These are phyloP conservation scores for Crithidia sp. DNA, from an alignment of 208 protist species.

Conservation along the genomic window DNA sequence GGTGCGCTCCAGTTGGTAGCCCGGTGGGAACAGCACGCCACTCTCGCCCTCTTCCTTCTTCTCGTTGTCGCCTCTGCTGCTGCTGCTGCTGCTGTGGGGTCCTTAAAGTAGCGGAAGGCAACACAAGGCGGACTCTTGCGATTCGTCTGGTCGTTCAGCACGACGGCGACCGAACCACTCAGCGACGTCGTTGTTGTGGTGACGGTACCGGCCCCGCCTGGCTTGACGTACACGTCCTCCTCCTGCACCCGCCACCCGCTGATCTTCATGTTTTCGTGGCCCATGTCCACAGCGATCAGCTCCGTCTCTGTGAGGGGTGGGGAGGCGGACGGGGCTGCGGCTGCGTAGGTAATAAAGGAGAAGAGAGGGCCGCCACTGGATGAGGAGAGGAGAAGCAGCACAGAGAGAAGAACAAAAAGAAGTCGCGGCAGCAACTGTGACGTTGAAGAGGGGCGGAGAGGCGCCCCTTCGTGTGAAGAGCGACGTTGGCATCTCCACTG, in stretches of 20 bases:
- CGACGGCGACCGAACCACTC: constrained; percentile 55
- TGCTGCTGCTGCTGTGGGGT: background rate
- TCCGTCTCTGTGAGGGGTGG: constrained; percentile 39
- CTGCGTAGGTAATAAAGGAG: background rate
- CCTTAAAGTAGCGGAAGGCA: constrained; percentile 76
- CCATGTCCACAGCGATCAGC: constrained; percentile 71
- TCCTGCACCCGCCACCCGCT: constrained; percentile 23
- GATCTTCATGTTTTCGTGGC: constrained; percentile 39
- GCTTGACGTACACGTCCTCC: constrained; percentile 7
- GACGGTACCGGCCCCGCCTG: constrained; percentile 8
- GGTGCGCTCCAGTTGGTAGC: constrained; percentile 73
- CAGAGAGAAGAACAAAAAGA: constrained; percentile 12
- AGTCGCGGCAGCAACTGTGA: background rate
- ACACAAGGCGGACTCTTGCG: constrained; percentile 91
- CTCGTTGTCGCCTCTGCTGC: constrained; percentile 1
- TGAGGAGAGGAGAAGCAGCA: background rate
- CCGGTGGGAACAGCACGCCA: constrained; percentile 8
- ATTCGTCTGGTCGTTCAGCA: constrained; percentile 94
- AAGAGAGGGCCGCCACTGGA: background rate
- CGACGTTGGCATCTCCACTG: no score
- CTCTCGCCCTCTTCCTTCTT: background rate
- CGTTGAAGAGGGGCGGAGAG: background rate
- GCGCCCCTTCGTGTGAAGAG: no score
- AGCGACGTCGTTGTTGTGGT: constrained; percentile 16
- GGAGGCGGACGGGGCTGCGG: constrained; percentile 4